phyloP scores from a whole-genome alignment of 352 stramenopile species.

The Pelagophyceae sp. region DNA sequence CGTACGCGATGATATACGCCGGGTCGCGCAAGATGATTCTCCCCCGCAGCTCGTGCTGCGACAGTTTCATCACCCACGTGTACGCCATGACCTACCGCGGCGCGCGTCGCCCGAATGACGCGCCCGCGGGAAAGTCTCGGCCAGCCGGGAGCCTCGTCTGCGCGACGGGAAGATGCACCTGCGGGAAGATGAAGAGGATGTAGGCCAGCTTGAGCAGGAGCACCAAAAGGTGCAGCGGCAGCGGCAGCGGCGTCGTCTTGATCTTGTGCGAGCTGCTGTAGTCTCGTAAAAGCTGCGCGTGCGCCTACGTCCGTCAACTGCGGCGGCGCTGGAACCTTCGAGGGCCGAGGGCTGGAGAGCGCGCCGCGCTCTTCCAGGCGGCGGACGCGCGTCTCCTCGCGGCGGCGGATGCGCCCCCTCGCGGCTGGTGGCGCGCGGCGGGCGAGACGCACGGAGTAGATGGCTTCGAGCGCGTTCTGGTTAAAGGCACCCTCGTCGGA shows the following conservation, averaged over 20 bases:
- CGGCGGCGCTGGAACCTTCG: too few species aligned
- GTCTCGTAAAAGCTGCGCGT: not conserved
- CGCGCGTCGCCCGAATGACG: too few species aligned
- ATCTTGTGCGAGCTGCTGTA: not conserved
- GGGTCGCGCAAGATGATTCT: not conserved
- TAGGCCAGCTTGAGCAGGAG: not conserved
- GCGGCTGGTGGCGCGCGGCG: too few species aligned
- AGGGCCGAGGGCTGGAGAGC: too few species aligned
- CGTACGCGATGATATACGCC: not conserved
- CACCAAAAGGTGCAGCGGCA: not conserved
- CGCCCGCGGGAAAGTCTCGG: too few species aligned
- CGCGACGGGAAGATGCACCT: too few species aligned
- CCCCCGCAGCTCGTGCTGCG: not conserved
- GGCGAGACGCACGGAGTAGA: too few species aligned
- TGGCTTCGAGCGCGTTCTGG: not conserved
- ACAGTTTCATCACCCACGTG: not conserved
- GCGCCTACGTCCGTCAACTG: too few species aligned
- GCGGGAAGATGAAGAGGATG: not conserved
- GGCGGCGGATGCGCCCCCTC: too few species aligned
- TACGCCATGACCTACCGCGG: not conserved
- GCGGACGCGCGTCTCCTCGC: too few species aligned
- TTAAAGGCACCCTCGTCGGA: not conserved
- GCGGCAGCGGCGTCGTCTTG: not conserved
- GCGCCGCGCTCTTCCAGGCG: too few species aligned
- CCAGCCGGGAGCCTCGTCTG: too few species aligned